Conservation (phyloP, 2,329 filamentous ascomycete genomes). For the Fusarium proliferatum region DNA sequence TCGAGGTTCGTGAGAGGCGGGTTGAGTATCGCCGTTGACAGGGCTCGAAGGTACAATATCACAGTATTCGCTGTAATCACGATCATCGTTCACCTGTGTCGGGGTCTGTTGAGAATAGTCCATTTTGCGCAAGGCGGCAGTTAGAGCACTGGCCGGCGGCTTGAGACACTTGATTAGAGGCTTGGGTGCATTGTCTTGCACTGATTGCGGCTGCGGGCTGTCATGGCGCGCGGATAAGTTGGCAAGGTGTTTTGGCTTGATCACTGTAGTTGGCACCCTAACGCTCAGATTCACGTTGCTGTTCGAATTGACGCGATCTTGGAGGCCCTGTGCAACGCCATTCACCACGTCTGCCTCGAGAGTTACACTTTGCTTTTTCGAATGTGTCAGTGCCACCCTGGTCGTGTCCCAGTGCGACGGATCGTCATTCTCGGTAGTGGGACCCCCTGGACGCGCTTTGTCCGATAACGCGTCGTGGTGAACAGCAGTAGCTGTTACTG, state of each 20-base stretch:
- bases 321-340: slow-evolving; percentile 7
- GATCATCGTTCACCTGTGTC: slow-evolving; percentile 67
- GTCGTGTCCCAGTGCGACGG: slow-evolving; percentile 41
- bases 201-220: slow-evolving; percentile 23
- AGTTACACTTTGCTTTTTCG: slow-evolving; percentile 43
- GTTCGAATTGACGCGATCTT: slow-evolving; percentile 27
- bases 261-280: background rate
- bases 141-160: slow-evolving; percentile 30
- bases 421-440: slow-evolving; percentile 38
- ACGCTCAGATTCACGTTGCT: slow-evolving; percentile 4
- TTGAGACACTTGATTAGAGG: slow-evolving; percentile 31
- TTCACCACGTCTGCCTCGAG: slow-evolving; percentile 18
- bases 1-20: slow-evolving; percentile 46
- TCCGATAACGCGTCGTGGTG: slow-evolving; percentile 30
- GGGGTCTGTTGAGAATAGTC: slow-evolving; percentile 63
- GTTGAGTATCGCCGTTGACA: slow-evolving; percentile 41
- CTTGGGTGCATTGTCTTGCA: slow-evolving; percentile 36
- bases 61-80: slow-evolving; percentile 64
- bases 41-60: slow-evolving; percentile 46
- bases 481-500: slow-evolving; percentile 4
- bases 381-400: slow-evolving; percentile 43
- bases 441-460: slow-evolving; percentile 25
- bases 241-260: slow-evolving; percentile 3
- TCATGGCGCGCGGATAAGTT: slow-evolving; percentile 38
- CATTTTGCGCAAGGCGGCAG: slow-evolving; percentile 50